phyloP scores from a whole-genome alignment of 306 rosid genomes.

The Datisca glomerata region DNA sequence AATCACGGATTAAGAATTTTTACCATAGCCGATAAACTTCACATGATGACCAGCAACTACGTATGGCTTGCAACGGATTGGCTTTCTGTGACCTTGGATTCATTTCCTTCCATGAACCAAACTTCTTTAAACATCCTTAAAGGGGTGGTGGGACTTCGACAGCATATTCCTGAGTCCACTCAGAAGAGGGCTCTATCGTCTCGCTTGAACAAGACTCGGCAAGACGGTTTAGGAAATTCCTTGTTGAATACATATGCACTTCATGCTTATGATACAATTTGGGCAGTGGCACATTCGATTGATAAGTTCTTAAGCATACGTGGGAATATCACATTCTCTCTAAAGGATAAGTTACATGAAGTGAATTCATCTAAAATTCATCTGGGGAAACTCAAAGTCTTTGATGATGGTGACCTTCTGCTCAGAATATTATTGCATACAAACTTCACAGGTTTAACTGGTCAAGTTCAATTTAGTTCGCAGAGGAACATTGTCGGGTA shows the following conservation, averaged over 20 bases:
- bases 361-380: conserved; percentile 25
- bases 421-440: conserved; percentile 32
- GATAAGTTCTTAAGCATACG: conserved; percentile 33
- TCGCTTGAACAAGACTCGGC: conserved; percentile 43
- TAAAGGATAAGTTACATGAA: conserved; percentile 18
- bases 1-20: conserved; percentile 65
- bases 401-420: conserved; percentile 55
- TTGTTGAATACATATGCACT: conserved; percentile 56
- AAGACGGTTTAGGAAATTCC: conserved; percentile 25
- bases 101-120: conserved; percentile 28
- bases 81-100: conserved; percentile 69
- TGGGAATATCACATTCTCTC: conserved; percentile 42
- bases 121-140: conserved; percentile 35
- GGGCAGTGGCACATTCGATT: conserved; percentile 61
- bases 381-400: conserved; percentile 55
- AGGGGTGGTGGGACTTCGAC: conserved; percentile 82
- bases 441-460: conserved; percentile 70
- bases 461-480: conserved; percentile 40
- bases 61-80: conserved; percentile 92
- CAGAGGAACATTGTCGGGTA: conserved; percentile 38
- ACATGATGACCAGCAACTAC: conserved; percentile 59
- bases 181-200: conserved; percentile 39
- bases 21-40: conserved; percentile 44
- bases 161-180: conserved; percentile 47
- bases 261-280: conserved; percentile 72